Percentiles rank a stretch among this genome's conserved stretches.
phyloP scores from a whole-genome alignment of 352 stramenopile genomes.

The Globisporangium lucens region DNA sequence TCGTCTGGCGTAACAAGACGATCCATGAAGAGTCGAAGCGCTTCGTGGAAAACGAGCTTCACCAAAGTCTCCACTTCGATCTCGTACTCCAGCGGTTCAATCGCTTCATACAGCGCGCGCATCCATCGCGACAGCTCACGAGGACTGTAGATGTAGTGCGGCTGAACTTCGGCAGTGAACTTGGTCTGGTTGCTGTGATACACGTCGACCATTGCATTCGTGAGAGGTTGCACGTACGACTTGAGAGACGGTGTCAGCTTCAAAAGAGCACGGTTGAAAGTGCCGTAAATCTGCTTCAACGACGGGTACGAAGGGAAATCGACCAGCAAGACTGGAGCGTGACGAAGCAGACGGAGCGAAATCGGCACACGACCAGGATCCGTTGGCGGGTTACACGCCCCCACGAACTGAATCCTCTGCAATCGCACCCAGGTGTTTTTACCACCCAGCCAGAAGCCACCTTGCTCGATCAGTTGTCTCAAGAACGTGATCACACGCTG shows the following conservation, averaged over 20 bases:
- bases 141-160: constrained; percentile 99
- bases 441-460: constrained; percentile 86
- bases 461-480: constrained; percentile 97
- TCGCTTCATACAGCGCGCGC: constrained; percentile 97
- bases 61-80: constrained; percentile 95
- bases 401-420: constrained; percentile 95
- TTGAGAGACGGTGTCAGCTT: constrained; percentile 98
- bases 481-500: constrained; percentile 99
- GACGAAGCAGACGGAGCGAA: constrained; percentile 96
- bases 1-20: constrained; percentile 97
- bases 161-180: constrained; percentile 92
- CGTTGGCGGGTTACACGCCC: constrained; percentile 99
- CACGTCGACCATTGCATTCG: constrained; percentile 99
- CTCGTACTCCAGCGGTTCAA: constrained; percentile 94
- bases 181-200: constrained; percentile 96
- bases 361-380: constrained; percentile 97
- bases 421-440: constrained; percentile 92
- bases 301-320: constrained; percentile 97
- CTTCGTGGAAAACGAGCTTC: constrained; percentile 98
- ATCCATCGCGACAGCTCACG: constrained; percentile 99
- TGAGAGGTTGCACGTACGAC: constrained; percentile 95
- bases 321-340: constrained; percentile 98
- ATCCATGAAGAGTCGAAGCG: constrained; percentile 98
- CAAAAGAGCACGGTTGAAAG: constrained; percentile 98
- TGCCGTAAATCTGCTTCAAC: constrained; percentile 98